Base-by-base conservation (phyloP, 2,329 filamentous ascomycete genomes). In the Cladosporium sp. region DNA sequence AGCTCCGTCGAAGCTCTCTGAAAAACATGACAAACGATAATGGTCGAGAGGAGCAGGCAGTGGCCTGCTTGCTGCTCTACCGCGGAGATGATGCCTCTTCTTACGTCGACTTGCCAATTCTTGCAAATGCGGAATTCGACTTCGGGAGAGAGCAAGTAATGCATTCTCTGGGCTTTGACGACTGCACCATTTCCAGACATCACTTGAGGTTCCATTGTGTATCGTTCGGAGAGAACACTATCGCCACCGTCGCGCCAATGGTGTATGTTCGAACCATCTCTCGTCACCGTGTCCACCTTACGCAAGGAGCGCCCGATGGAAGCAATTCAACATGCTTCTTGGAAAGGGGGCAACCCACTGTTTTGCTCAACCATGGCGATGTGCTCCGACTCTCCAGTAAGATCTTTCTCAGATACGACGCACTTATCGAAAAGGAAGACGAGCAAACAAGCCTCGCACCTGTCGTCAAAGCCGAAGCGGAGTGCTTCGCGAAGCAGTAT, bases 401-500 rank as follows among this genome's bases (percentile, higher is more conserved):
- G 12, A 55, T 69, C 50, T 29, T 49, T 63, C 16, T 72, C 59
- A 16, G 55, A 57, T 62, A 41, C 36, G 20, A 27, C 5, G 48
- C 48, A 30, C 18, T 43, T 8, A n/a, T 30, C 15, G 20, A 51
- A 19, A 7, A 43, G 3, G 7, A 16, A 39, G 27, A 30, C 19
- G 30, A 40, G 40, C 43, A 18, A 36, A 38, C 27, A 20, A 22
- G 22, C 35, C 40, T 53, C 32, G 47, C 29, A 15, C 39, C 19
- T 25, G 15, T 19, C 18, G 18, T 33, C 16, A 8, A 22, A 20
- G 35, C 29, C 7, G 48, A 55, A 20, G 38, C 55, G 29, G 4
- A 54, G 72, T 53, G 66, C 5, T 80, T 84, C 52, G 53, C 63
- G 2, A 61, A 74, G 36, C 67, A 69, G 9, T 84, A 75, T 56